phyloP scores from a whole-genome alignment of 108 stramenopile genomes.

The Skeletonema potamos region DNA sequence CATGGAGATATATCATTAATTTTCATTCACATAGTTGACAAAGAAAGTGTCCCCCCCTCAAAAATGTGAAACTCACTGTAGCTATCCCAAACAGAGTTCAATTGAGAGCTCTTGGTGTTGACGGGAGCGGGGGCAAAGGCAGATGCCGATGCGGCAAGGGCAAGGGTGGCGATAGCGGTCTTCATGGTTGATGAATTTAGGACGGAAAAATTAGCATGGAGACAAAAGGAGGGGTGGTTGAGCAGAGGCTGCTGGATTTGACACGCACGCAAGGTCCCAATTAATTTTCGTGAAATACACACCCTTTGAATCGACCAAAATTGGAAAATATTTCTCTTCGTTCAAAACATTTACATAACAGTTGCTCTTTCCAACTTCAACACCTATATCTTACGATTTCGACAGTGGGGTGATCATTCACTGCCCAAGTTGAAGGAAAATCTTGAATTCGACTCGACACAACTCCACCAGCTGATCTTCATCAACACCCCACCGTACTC shows the following conservation, averaged over 20 bases:
- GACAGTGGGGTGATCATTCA: background rate
- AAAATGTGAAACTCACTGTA: conserved; percentile 25
- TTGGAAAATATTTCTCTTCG: background rate
- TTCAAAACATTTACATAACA: background rate
- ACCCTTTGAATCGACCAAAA: background rate
- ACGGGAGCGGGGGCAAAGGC: conserved; percentile 59
- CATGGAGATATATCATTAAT: background rate
- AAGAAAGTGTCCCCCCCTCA: background rate
- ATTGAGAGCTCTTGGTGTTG: conserved; percentile 26
- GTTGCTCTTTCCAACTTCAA: background rate
- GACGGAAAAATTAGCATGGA: background rate
- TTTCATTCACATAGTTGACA: background rate
- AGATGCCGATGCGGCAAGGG: conserved; percentile 59
- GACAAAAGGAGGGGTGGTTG: background rate
- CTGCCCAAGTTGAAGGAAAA: background rate
- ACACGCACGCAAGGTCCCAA: conserved; percentile 1
- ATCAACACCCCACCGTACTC: background rate
- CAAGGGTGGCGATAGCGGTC: conserved; percentile 58
- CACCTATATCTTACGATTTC: background rate
- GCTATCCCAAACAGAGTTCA: conserved; percentile 53
- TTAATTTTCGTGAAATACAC: background rate
- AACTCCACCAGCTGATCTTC: background rate
- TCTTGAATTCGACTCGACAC: background rate
- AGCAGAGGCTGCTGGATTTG: background rate
- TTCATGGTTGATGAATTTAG: conserved; percentile 52